Evolutionary conservation across 139 green algal genomes (phyloP).

Genomic region (Chlorella ohadii): DNA sequence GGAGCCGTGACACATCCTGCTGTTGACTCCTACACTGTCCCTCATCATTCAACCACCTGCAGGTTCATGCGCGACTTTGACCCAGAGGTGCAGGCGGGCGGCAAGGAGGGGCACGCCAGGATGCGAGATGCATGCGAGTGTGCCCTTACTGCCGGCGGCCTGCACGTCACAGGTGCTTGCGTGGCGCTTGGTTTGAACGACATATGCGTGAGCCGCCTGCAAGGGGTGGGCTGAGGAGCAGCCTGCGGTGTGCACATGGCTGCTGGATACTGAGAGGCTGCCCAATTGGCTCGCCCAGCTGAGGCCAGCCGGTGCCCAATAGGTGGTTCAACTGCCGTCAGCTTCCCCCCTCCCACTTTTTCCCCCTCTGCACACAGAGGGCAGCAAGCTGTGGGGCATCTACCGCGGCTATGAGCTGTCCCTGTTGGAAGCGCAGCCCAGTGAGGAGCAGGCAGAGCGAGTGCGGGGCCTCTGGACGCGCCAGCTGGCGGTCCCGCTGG

Average conservation of each 20-base stretch:
- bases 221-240: not conserved
- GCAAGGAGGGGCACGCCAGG: slow-evolving; percentile 35
- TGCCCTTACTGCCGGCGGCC: slow-evolving; percentile 68
- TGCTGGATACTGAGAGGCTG: too few species aligned
- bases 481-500: slow-evolving; percentile 72
- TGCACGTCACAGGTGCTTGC: slow-evolving; percentile 54
- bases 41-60: too few species aligned
- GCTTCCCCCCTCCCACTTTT: too few species aligned
- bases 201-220: too few species aligned
- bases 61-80: slow-evolving; percentile 62
- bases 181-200: too few species aligned
- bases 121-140: slow-evolving; percentile 69
- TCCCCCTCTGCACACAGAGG: slow-evolving; percentile 29
- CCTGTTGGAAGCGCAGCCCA: slow-evolving; percentile 1
- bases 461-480: slow-evolving; percentile 70
- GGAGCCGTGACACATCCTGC: too few species aligned
- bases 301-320: too few species aligned
- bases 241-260: not conserved
- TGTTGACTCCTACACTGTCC: too few species aligned
- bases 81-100: slow-evolving; percentile 44
- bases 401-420: slow-evolving; percentile 55
- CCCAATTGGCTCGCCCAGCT: too few species aligned
- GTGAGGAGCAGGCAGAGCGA: slow-evolving; percentile 56
- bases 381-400: slow-evolving; percentile 57
- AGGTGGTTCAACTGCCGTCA: not conserved